Conservation (phyloP, 495 filamentous ascomycete species). For the Talaromyces thailandensis region DNA sequence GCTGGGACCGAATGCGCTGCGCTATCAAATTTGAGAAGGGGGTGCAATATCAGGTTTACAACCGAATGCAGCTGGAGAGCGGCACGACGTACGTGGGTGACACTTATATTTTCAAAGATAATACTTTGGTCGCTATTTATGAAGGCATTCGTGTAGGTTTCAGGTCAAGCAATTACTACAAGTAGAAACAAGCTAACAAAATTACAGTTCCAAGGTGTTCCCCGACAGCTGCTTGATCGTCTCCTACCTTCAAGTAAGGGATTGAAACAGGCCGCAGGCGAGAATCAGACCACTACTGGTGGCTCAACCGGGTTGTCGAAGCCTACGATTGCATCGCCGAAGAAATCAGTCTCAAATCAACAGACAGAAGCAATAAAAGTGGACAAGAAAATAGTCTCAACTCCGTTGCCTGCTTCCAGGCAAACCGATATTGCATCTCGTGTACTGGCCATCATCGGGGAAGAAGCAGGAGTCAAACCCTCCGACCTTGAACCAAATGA, state of each 20-base stretch:
- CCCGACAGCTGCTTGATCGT: conserved; percentile 56
- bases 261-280: conserved; percentile 27
- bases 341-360: not conserved
- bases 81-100: conserved; percentile 40
- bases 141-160: conserved; percentile 12
- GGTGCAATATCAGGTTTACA: conserved; percentile 43
- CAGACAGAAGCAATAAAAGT: not conserved
- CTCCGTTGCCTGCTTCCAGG: not conserved
- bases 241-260: conserved; percentile 46
- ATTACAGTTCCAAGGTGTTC: conserved; percentile 50
- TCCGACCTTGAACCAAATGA: not conserved
- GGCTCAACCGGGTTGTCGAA: not conserved
- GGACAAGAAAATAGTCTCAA: not conserved
- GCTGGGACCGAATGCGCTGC: conserved; percentile 31
- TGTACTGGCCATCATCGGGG: not conserved
- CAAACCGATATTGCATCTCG: not conserved
- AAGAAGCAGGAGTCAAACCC: not conserved
- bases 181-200: conserved; percentile 14
- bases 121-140: conserved; percentile 24
- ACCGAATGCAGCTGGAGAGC: conserved; percentile 27
- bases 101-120: conserved; percentile 39
- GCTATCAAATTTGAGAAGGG: conserved; percentile 34
- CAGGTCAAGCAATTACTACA: no score
- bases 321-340: not conserved
- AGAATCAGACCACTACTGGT: conserved; percentile 14